Evolutionary conservation across 345 rosid species (phyloP).

Genomic region (Citrus australasica): DNA sequence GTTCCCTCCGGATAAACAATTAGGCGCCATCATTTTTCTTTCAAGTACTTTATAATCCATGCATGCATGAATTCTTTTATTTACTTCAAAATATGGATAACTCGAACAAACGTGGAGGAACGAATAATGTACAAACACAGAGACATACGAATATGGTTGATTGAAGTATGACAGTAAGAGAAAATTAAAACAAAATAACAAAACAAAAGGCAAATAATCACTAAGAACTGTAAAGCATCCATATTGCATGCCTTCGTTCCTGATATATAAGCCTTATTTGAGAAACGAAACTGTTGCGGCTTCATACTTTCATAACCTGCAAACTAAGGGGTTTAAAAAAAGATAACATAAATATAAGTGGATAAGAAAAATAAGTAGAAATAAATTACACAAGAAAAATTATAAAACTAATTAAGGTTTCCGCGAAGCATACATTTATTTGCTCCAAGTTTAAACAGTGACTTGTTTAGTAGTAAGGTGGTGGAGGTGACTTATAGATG

Average conservation of each 20-base stretch:
- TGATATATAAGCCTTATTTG: not conserved
- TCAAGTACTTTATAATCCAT: too few species aligned
- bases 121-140: not conserved
- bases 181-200: not conserved
- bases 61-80: not conserved
- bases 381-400: not conserved
- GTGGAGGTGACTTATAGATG: not conserved
- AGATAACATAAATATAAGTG: not conserved
- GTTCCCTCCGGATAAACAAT: too few species aligned
- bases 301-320: not conserved
- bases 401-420: not conserved
- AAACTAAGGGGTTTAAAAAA: too few species aligned
- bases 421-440: not conserved
- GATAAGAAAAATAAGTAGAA: not conserved
- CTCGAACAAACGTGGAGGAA: not conserved
- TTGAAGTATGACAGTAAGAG: not conserved
- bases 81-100: not conserved
- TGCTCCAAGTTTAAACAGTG: not conserved
- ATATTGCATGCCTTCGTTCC: not conserved
- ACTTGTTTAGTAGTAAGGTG: not conserved
- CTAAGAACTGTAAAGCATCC: not conserved
- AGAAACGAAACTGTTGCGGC: not conserved
- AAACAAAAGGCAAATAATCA: not conserved
- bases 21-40: too few species aligned
- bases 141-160: not conserved